A percentile compares a stretch with the other conserved stretches of the same genome.
Conservation (phyloP, 768 basidiomycete genomes). For the Kwoniella sp. region DNA sequence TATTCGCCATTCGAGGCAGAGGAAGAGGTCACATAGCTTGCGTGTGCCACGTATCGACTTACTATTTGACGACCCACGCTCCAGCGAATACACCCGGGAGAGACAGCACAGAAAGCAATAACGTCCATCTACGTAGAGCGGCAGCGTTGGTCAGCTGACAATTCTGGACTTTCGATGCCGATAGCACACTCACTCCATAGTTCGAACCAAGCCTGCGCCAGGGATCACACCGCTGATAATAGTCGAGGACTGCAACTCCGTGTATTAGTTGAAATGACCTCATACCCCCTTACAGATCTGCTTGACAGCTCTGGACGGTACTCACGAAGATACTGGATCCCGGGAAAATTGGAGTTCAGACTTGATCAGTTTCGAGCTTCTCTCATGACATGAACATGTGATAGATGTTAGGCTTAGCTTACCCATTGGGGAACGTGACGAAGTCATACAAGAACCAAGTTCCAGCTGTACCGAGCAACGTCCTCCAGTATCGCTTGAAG, state of each 20-base stretch:
- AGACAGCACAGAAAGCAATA: conserved; percentile 31
- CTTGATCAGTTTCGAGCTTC: neutral
- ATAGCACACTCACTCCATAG: conserved; percentile 56
- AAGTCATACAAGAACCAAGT: conserved; percentile 71
- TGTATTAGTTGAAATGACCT: too few relatives aligned
- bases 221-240: conserved; percentile 71
- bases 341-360: too few relatives aligned
- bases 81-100: conserved; percentile 62
- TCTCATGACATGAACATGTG: neutral
- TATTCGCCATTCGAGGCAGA: neutral
- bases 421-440: conserved; percentile 71
- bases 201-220: conserved; percentile 59
- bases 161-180: too few relatives aligned
- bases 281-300: too few relatives aligned
- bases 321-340: conserved; percentile 13
- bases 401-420: conserved; percentile 60
- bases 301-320: neutral
- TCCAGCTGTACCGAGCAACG: conserved; percentile 71
- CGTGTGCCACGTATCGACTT: conserved; percentile 34
- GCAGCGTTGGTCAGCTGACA: conserved; percentile 5
- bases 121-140: conserved; percentile 26
- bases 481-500: conserved; percentile 67
- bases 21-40: neutral
- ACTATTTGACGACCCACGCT: conserved; percentile 60
- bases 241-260: conserved; percentile 52